These are phyloP conservation scores for Solanum hybrid DNA, from an alignment of 305 asterid genomes.

Conservation along the genomic window DNA sequence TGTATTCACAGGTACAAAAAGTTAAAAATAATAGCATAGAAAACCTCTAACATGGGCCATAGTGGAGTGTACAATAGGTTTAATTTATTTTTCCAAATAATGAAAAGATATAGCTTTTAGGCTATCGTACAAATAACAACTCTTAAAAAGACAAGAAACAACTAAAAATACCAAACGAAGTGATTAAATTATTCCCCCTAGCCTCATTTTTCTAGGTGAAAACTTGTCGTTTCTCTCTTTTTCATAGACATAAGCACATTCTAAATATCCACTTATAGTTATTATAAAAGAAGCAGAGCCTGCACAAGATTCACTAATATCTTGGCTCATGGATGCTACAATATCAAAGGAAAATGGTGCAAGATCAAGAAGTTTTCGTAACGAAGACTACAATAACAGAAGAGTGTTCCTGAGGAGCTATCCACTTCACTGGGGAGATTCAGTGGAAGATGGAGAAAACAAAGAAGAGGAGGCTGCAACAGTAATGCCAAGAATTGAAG, in stretches of 20 bases:
- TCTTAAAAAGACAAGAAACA: not conserved
- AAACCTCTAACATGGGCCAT: not conserved
- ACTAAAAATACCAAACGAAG: constrained; percentile 6
- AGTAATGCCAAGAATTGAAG: constrained; percentile 10
- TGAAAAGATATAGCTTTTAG: not conserved
- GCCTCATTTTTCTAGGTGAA: not conserved
- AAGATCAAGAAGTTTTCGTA: constrained; percentile 54
- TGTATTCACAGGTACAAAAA: not conserved
- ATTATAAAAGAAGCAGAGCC: constrained; percentile 7
- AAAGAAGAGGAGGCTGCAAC: constrained; percentile 25
- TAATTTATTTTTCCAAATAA: not conserved
- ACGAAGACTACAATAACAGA: constrained; percentile 69
- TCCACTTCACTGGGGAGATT: constrained; percentile 55
- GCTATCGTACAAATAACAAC: not conserved
- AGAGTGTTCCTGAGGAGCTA: constrained; percentile 87
- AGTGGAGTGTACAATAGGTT: not conserved
- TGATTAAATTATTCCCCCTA: not conserved
- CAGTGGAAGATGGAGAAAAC: constrained; percentile 14
- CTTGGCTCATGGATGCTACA: not conserved
- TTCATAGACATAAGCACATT: not conserved
- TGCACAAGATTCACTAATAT: not conserved
- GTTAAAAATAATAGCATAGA: not conserved
- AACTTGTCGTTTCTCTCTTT: not conserved
- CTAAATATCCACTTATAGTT: not conserved
- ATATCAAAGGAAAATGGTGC: constrained; percentile 39